Evolutionary conservation across 2,329 filamentous ascomycete genomes (phyloP).

Genomic region (Talaromyces rugulosus): DNA sequence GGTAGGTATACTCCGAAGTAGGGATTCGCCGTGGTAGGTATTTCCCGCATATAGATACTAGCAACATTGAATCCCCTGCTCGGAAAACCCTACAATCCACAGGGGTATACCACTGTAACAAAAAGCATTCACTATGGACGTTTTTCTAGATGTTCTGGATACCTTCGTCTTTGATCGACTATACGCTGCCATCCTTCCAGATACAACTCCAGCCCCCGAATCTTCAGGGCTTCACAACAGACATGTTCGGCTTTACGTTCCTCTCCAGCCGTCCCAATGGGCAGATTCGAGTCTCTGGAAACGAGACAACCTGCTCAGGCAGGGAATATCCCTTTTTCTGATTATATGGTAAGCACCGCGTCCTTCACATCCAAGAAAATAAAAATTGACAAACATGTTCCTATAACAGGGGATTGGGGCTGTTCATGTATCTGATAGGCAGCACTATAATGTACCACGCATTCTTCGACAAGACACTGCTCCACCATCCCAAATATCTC

Average conservation of each 20-base stretch:
- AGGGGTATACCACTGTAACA: background rate
- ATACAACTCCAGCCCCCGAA: background rate
- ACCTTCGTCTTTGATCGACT: constrained; percentile 19
- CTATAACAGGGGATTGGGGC: constrained; percentile 15
- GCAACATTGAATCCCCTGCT: background rate
- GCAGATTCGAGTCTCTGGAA: constrained; percentile 26
- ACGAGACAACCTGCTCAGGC: constrained; percentile 25
- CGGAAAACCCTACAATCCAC: background rate
- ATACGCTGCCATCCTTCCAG: constrained; percentile 17
- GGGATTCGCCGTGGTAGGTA: background rate
- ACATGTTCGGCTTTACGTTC: constrained; percentile 23
- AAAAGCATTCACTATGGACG: constrained; percentile 14
- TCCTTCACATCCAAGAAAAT: background rate
- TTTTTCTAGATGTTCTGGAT: constrained; percentile 19
- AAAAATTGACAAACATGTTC: constrained; percentile 6
- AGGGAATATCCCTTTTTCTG: constrained; percentile 25
- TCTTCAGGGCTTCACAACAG: constrained; percentile 17
- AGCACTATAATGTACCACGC: constrained; percentile 64
- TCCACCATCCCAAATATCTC: constrained; percentile 78
- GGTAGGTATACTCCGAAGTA: background rate
- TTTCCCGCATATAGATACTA: background rate
- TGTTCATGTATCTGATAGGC: background rate
- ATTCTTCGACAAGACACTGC: constrained; percentile 76
- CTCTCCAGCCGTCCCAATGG: constrained; percentile 23
- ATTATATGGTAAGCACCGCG: constrained; percentile 22